A percentile compares a stretch with the other conserved stretches of the same genome.
These are phyloP conservation scores for Clavispora carvajalis DNA, from an alignment of 805 yeast genomes.

Conservation along the genomic window DNA sequence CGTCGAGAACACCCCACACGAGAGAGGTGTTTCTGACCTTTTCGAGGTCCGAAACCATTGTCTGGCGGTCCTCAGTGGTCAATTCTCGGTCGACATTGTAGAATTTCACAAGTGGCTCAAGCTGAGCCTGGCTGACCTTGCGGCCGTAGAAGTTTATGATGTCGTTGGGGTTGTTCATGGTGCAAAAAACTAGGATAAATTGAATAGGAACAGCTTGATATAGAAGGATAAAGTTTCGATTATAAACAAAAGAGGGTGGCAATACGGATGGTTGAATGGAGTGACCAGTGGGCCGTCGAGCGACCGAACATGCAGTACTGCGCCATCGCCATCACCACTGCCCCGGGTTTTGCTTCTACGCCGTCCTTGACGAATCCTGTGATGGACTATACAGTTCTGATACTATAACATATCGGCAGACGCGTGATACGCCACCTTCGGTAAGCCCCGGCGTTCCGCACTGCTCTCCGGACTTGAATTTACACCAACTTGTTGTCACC, in stretches of 20 bases:
- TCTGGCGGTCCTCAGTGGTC: slow-evolving; percentile 36
- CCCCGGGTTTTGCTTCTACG: background rate
- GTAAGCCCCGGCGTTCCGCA: too few relatives aligned
- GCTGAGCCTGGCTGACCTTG: slow-evolving; percentile 28
- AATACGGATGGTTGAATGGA: too few relatives aligned
- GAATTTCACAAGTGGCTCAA: slow-evolving; percentile 38
- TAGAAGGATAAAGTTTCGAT: too few relatives aligned
- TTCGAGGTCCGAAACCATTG: slow-evolving; percentile 34
- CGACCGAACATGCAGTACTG: background rate
- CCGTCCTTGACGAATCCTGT: background rate
- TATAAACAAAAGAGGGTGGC: too few relatives aligned
- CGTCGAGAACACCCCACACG: slow-evolving; percentile 38
- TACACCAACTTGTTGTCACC: slow-evolving; percentile 47
- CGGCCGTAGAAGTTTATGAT: slow-evolving; percentile 11
- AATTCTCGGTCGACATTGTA: slow-evolving; percentile 45
- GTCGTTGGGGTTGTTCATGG: slow-evolving; percentile 1
- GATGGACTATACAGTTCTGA: background rate
- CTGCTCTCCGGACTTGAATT: too few relatives aligned
- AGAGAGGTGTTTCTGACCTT: slow-evolving; percentile 29
- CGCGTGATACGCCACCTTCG: background rate
- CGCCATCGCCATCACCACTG: background rate
- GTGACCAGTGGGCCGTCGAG: background rate
- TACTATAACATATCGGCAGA: background rate
- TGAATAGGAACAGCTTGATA: too few relatives aligned
- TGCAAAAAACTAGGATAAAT: background rate